phyloP scores from a whole-genome alignment of 768 basidiomycete genomes.

The Xerocomus potaroensis region DNA sequence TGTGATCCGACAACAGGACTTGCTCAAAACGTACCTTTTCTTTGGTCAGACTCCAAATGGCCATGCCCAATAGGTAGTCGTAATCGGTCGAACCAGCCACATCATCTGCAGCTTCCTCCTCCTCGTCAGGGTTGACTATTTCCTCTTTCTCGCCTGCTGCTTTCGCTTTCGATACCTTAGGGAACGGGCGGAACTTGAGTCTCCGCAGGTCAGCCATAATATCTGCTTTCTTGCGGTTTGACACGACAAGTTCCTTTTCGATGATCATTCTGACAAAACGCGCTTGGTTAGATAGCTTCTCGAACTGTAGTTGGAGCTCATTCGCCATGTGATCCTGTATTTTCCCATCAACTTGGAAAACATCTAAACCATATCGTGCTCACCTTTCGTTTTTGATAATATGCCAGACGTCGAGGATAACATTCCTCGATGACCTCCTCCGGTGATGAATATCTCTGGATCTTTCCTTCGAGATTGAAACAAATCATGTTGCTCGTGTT shows the following conservation, averaged over 20 bases:
- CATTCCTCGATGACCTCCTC: slow-evolving; percentile 94
- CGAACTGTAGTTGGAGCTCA: slow-evolving; percentile 75
- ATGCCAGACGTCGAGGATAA: slow-evolving; percentile 81
- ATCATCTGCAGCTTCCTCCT: slow-evolving; percentile 34
- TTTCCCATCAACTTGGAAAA: neutral
- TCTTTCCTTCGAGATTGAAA: slow-evolving; percentile 94
- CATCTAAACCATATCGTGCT: neutral
- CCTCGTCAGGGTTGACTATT: slow-evolving; percentile 49
- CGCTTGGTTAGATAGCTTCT: slow-evolving; percentile 89
- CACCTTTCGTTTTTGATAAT: slow-evolving; percentile 96
- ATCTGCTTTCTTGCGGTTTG: slow-evolving; percentile 84
- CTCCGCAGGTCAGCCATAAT: slow-evolving; percentile 81
- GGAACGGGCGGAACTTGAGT: slow-evolving; percentile 87
- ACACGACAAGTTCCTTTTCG: slow-evolving; percentile 72
- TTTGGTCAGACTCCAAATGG: slow-evolving; percentile 90
- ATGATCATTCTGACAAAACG: slow-evolving; percentile 97
- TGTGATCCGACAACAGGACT: neutral
- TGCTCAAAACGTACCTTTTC: slow-evolving; percentile 61
- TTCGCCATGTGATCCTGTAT: slow-evolving; percentile 76
- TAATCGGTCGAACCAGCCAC: slow-evolving; percentile 58
- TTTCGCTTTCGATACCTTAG: slow-evolving; percentile 68
- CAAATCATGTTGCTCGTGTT: slow-evolving; percentile 97
- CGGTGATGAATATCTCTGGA: slow-evolving; percentile 85
- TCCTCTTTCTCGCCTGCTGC: slow-evolving; percentile 64
- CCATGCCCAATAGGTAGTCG: slow-evolving; percentile 93